These are phyloP conservation scores for Xylaria sp. DNA, from an alignment of 2,329 filamentous ascomycete species.

Conservation along the genomic window DNA sequence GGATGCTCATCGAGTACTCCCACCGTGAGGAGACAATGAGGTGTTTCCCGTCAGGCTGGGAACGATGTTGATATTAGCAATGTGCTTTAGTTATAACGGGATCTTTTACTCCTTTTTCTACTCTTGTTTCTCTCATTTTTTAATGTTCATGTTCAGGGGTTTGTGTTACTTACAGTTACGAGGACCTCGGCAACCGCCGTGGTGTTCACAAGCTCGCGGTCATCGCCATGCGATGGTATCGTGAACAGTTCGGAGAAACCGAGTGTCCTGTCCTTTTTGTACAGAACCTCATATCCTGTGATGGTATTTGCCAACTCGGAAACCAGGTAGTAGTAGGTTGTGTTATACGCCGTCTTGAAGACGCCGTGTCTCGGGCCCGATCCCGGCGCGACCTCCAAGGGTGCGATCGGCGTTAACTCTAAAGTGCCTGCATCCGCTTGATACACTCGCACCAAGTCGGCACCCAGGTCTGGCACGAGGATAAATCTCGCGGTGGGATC, in stretches of 20 bases:
- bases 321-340: slow-evolving; percentile 69
- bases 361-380: slow-evolving; percentile 73
- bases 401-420: slow-evolving; percentile 52
- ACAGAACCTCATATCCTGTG: slow-evolving; percentile 66
- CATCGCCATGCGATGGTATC: slow-evolving; percentile 61
- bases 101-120: not conserved
- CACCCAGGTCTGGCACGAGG: slow-evolving; percentile 73
- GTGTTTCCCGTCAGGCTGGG: slow-evolving; percentile 68
- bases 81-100: not conserved
- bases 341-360: slow-evolving; percentile 61
- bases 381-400: slow-evolving; percentile 60
- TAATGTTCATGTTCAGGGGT: not conserved
- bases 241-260: slow-evolving; percentile 60
- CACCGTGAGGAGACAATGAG: slow-evolving; percentile 75
- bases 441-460: slow-evolving; percentile 70
- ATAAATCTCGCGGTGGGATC: slow-evolving; percentile 74
- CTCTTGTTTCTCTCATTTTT: not conserved
- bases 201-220: slow-evolving; percentile 53
- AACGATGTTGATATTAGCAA: slow-evolving; percentile 19
- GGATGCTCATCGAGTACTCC: slow-evolving; percentile 64
- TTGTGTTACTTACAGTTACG: slow-evolving; percentile 63
- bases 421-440: slow-evolving; percentile 62
- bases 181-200: slow-evolving; percentile 66
- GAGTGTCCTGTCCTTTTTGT: slow-evolving; percentile 57
- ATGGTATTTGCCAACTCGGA: slow-evolving; percentile 70